Evolutionary conservation across 2,329 filamentous ascomycete species (phyloP).

Genomic region (Fusarium sp.): DNA sequence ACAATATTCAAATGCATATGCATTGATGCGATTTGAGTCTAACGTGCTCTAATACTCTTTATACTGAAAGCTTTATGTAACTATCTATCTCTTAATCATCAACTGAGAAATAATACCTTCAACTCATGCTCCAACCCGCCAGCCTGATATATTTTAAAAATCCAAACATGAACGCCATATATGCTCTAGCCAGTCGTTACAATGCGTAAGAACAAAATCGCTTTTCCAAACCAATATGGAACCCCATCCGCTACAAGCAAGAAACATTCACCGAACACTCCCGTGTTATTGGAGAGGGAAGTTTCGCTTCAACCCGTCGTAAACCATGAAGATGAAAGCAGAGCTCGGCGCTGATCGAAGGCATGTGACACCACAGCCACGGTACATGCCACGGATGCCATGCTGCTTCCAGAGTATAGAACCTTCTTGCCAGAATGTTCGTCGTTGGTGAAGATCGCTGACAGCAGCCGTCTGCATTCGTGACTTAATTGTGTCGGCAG

Average conservation of each 20-base stretch:
- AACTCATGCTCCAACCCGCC: constrained; percentile 15
- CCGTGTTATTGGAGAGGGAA: constrained; percentile 60
- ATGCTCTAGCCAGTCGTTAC: constrained; percentile 26
- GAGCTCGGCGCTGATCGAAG: constrained; percentile 89
- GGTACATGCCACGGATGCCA: constrained; percentile 86
- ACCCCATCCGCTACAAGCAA: not conserved
- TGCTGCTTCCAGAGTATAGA: constrained; percentile 81
- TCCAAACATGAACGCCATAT: constrained; percentile 35
- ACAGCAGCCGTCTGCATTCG: constrained; percentile 92
- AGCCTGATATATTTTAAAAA: not conserved
- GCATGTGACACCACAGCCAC: constrained; percentile 94
- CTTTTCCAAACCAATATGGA: constrained; percentile 6
- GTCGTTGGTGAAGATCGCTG: constrained; percentile 63
- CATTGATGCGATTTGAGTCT: not conserved
- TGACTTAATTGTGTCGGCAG: constrained; percentile 96
- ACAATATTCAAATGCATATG: not conserved
- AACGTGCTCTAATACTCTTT: constrained; percentile 16
- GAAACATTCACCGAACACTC: not conserved
- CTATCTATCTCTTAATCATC: not conserved
- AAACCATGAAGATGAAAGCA: constrained; percentile 98
- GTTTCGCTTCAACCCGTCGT: constrained; percentile 82
- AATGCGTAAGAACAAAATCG: constrained; percentile 9
- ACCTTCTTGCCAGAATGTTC: constrained; percentile 79
- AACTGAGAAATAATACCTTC: constrained; percentile 4
- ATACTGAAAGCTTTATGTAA: constrained; percentile 1